These are phyloP conservation scores for Metschnikowia lochheadii DNA, from an alignment of 805 yeast species.

Conservation along the genomic window DNA sequence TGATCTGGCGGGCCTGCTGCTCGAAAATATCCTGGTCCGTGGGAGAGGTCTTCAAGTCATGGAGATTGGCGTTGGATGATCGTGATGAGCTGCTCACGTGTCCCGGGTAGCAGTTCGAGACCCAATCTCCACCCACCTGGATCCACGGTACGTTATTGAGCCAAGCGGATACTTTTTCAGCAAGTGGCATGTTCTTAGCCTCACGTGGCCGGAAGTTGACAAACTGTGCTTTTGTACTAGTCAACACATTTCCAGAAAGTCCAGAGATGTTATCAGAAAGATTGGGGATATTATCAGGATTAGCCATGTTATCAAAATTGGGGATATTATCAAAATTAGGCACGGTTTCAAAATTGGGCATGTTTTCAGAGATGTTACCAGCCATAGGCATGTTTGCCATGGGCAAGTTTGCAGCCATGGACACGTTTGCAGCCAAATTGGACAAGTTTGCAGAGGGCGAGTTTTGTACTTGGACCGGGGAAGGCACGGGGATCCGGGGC, in stretches of 20 bases:
- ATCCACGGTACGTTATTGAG: conserved; percentile 52
- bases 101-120: conserved; percentile 51
- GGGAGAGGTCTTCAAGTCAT: conserved; percentile 12
- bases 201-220: conserved; percentile 54
- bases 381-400: too few relatives aligned
- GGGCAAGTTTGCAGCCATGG: too few relatives aligned
- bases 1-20: conserved; percentile 50
- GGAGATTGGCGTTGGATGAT: conserved; percentile 21
- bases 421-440: too few relatives aligned
- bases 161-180: conserved; percentile 67
- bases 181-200: conserved; percentile 58
- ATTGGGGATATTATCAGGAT: too few relatives aligned
- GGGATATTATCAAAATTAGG: too few relatives aligned
- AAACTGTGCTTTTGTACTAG: neutral
- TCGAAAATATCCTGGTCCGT: conserved; percentile 47
- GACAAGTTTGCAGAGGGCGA: too few relatives aligned
- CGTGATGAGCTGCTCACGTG: conserved; percentile 14
- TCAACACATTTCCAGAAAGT: too few relatives aligned
- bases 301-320: too few relatives aligned
- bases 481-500: neutral
- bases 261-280: too few relatives aligned
- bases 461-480: neutral
- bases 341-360: too few relatives aligned
- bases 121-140: conserved; percentile 22
- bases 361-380: too few relatives aligned